These are phyloP conservation scores for Alternaria sp. DNA, from an alignment of 2,329 filamentous ascomycete species.

Conservation along the genomic window DNA sequence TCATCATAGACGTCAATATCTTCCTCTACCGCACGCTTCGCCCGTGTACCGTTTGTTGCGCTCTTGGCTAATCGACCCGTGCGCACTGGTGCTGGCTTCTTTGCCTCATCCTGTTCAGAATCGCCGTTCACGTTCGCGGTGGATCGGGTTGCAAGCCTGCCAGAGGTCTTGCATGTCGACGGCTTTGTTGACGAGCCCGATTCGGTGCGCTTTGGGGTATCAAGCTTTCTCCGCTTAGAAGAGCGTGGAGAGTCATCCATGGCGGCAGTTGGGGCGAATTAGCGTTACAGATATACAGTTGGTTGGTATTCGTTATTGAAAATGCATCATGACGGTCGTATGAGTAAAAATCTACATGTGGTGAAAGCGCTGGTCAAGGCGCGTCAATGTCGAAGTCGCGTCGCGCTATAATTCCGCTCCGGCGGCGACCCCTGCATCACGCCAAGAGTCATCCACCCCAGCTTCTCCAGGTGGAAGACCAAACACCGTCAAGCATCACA, in stretches of 20 bases:
- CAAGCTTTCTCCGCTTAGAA: conserved; percentile 50
- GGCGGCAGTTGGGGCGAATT: background rate
- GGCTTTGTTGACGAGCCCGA: conserved; percentile 33
- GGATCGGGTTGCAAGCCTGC: conserved; percentile 31
- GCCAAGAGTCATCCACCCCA: conserved; percentile 20
- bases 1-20: conserved; percentile 55
- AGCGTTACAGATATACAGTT: background rate
- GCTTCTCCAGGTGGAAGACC: background rate
- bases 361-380: conserved; percentile 21
- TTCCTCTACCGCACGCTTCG: conserved; percentile 19
- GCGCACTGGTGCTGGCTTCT: conserved; percentile 20
- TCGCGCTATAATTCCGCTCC: conserved; percentile 28
- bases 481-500: conserved; percentile 2
- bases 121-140: conserved; percentile 24
- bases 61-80: conserved; percentile 19
- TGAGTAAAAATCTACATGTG: conserved; percentile 9
- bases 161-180: conserved; percentile 34
- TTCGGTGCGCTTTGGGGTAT: conserved; percentile 36
- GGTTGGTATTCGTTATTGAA: conserved; percentile 8
- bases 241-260: conserved; percentile 51
- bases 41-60: conserved; percentile 22
- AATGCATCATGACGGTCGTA: conserved; percentile 16
- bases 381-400: conserved; percentile 28
- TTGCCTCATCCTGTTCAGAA: conserved; percentile 17
- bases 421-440: conserved; percentile 19